These are phyloP conservation scores for Colletotrichum tropicale DNA, from an alignment of 2,329 filamentous ascomycete species.

Conservation along the genomic window DNA sequence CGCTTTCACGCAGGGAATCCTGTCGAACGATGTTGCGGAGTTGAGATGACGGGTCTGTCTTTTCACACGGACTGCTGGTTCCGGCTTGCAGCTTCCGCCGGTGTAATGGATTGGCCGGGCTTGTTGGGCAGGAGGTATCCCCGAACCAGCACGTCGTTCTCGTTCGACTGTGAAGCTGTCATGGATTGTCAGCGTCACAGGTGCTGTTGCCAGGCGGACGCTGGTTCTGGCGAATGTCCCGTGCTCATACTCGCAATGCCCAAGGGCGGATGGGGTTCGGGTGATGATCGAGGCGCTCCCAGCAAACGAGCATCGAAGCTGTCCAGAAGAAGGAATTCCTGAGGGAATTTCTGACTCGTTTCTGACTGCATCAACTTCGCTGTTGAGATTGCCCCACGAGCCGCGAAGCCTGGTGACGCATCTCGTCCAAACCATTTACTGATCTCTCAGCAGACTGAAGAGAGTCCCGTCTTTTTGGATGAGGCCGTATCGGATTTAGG, in stretches of 20 bases:
- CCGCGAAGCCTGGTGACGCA: not conserved
- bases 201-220: not conserved
- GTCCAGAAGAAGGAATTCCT: not conserved
- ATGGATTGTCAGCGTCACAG: not conserved
- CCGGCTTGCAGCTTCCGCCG: not conserved
- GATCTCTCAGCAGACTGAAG: not conserved
- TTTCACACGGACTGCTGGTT: not conserved
- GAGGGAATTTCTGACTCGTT: not conserved
- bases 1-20: not conserved
- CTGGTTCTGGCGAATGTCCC: not conserved
- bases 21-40: not conserved
- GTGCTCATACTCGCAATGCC: not conserved
- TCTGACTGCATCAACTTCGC: not conserved
- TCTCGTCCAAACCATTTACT: not conserved
- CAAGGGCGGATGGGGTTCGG: not conserved
- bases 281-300: not conserved
- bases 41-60: conserved; percentile 12
- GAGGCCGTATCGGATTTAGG: not conserved
- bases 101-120: not conserved
- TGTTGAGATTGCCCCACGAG: not conserved
- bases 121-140: not conserved
- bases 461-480: not conserved
- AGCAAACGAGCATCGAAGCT: not conserved
- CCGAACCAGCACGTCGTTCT: not conserved
- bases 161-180: not conserved